Base-by-base conservation (phyloP, 1,139 yeast species). In the Geotrichum fermentans region DNA sequence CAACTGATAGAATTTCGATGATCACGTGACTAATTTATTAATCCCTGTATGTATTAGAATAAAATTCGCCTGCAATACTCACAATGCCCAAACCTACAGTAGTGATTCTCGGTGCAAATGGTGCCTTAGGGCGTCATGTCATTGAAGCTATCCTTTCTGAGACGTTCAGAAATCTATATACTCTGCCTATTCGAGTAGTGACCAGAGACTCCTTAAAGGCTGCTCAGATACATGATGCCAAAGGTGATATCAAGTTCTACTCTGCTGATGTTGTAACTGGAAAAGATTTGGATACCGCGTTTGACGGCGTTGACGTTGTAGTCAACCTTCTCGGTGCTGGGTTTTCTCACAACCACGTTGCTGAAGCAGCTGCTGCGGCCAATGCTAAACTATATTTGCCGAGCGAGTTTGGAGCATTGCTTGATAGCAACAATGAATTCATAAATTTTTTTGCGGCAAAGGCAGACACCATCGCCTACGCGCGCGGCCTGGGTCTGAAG, bases 391-490 rank as follows among this genome's bases (percentile, higher is more conserved):
- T 80, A 32, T 80, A 73, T 63, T 72, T 81, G 51, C 83, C 86
- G 34, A 76, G 85, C 3, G 85, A 80, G 59, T 81, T 77, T 57
- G 87, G 87, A n/a, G n/a, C n/a, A n/a, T n/a, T n/a, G n/a, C n/a
- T n/a, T n/a, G n/a, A n/a, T n/a, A n/a, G n/a, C n/a, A n/a, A n/a
- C n/a, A n/a, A n/a, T n/a, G n/a, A n/a, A n/a, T n/a, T n/a, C n/a
- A n/a, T n/a, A n/a, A n/a, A n/a, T n/a, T n/a, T n/a, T n/a, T n/a
- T n/a, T n/a, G n/a, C n/a, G n/a, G n/a, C n/a, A n/a, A n/a, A n/a
- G n/a, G n/a, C n/a, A n/a, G n/a, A n/a, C n/a, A n/a, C n/a, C n/a
- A n/a, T n/a, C n/a, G n/a, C n/a, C n/a, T n/a, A n/a, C n/a, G n/a
- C n/a, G n/a, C n/a, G n/a, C n/a, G n/a, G n/a, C n/a, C n/a, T n/a